A percentile compares a stretch with the other conserved stretches of the same genome.
These are phyloP conservation scores for Gossypium schwendimanii DNA, from an alignment of 441 rosid species.

Conservation along the genomic window DNA sequence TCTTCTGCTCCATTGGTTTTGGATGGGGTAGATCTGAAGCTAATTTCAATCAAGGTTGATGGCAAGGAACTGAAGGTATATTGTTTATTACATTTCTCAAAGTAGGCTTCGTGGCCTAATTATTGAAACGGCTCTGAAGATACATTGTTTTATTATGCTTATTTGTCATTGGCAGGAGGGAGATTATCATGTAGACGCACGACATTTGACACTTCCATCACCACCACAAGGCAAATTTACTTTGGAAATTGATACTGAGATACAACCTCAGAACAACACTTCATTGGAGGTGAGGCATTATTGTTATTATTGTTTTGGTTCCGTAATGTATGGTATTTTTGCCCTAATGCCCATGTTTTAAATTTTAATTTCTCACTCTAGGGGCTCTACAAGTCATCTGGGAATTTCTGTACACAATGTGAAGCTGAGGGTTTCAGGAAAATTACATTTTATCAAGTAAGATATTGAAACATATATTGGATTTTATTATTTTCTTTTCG, in stretches of 20 bases:
- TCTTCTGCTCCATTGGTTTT: slow-evolving; percentile 66
- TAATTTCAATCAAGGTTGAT: slow-evolving; percentile 65
- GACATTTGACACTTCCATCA: slow-evolving; percentile 60
- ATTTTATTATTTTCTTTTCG: slow-evolving; percentile 5
- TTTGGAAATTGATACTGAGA: slow-evolving; percentile 80
- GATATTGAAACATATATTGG: slow-evolving; percentile 7
- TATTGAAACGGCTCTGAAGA: not conserved
- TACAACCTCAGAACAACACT: slow-evolving; percentile 84
- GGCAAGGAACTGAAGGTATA: slow-evolving; percentile 65
- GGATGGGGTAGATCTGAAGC: slow-evolving; percentile 74
- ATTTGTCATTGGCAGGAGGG: slow-evolving; percentile 39
- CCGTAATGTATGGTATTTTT: not conserved
- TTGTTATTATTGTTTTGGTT: not conserved
- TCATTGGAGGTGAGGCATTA: slow-evolving; percentile 65
- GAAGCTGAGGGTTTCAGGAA: slow-evolving; percentile 98
- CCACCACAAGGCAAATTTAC: slow-evolving; percentile 58
- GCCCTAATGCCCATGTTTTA: not conserved
- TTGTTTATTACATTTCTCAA: not conserved
- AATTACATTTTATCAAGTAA: slow-evolving; percentile 88
- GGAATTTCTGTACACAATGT: slow-evolving; percentile 92
- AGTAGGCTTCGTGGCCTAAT: not conserved
- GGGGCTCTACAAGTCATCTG: slow-evolving; percentile 97
- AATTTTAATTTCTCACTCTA: slow-evolving; percentile 21
- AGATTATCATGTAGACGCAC: slow-evolving; percentile 52
- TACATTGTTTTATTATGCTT: not conserved